Conservation (phyloP, 2,329 filamentous ascomycete species). For the Ascochyta clinopodiicola region DNA sequence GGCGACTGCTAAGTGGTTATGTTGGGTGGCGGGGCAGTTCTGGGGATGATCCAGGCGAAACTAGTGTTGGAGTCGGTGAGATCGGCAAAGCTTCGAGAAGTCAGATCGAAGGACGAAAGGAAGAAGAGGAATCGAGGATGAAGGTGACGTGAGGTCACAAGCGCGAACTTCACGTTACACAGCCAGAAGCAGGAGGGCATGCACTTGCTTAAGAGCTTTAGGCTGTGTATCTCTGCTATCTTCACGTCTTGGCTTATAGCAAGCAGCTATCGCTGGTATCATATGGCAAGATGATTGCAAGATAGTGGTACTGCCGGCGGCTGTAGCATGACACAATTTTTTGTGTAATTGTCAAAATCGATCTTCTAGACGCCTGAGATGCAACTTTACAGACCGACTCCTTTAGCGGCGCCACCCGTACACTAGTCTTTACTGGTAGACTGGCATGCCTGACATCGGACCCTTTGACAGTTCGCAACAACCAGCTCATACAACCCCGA, state of each 20-base stretch:
- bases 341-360: conserved; percentile 8
- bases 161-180: background rate
- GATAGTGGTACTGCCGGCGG: conserved; percentile 6
- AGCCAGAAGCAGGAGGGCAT: background rate
- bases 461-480: conserved; percentile 6
- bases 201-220: conserved; percentile 5
- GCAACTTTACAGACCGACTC: conserved; percentile 4
- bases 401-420: conserved; percentile 14
- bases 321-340: conserved; percentile 5
- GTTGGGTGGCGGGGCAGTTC: conserved; percentile 4
- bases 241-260: background rate
- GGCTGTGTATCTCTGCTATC: conserved; percentile 6
- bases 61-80: conserved; percentile 10
- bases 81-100: conserved; percentile 20
- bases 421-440: background rate
- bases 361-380: background rate
- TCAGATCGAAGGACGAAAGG: conserved; percentile 7
- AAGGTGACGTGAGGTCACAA: background rate
- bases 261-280: conserved; percentile 6
- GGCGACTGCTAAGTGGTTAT: conserved; percentile 12
- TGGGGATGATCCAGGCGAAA: conserved; percentile 11
- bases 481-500: conserved; percentile 61
- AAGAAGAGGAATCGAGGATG: background rate
- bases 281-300: conserved; percentile 7
- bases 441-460: background rate